These are phyloP conservation scores for Petunia hybrid DNA, from an alignment of 305 asterid species.

Conservation along the genomic window DNA sequence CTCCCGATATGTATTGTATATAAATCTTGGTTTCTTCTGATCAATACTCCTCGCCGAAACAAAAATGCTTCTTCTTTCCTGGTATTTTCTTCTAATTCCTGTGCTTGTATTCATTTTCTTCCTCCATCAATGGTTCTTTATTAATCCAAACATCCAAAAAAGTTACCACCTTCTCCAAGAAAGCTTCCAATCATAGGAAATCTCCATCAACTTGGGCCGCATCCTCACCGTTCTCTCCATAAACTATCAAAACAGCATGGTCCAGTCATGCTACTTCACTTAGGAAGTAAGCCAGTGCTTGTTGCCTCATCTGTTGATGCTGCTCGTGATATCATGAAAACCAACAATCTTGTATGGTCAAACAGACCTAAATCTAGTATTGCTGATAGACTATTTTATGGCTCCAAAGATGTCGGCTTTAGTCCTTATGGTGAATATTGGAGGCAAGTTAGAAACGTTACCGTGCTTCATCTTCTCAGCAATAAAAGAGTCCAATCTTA, in stretches of 20 bases:
- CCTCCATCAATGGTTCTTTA: not conserved
- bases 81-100: not conserved
- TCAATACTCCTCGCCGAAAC: not conserved
- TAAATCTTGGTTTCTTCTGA: no score
- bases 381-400: conserved; percentile 23
- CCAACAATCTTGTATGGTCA: conserved; percentile 31
- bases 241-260: conserved; percentile 38
- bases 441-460: conserved; percentile 55
- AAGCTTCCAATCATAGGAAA: conserved; percentile 42
- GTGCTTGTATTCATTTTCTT: conserved; percentile 17
- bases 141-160: conserved; percentile 2
- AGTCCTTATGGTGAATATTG: conserved; percentile 62
- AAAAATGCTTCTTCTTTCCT: not conserved
- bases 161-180: conserved; percentile 38
- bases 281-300: conserved; percentile 35
- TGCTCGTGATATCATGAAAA: conserved; percentile 41
- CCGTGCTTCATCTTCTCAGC: conserved; percentile 60
- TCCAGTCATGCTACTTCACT: conserved; percentile 37
- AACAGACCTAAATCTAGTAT: conserved; percentile 27
- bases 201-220: conserved; percentile 37
- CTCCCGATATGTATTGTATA: no score
- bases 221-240: conserved; percentile 39
- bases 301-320: conserved; percentile 39
- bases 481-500: conserved; percentile 50
- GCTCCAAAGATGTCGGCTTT: conserved; percentile 33